Percentiles rank a stretch among this genome's conserved stretches.
These are phyloP conservation scores for Aspergillus fischeri DNA, from an alignment of 2,329 filamentous ascomycete genomes.

Conservation along the genomic window DNA sequence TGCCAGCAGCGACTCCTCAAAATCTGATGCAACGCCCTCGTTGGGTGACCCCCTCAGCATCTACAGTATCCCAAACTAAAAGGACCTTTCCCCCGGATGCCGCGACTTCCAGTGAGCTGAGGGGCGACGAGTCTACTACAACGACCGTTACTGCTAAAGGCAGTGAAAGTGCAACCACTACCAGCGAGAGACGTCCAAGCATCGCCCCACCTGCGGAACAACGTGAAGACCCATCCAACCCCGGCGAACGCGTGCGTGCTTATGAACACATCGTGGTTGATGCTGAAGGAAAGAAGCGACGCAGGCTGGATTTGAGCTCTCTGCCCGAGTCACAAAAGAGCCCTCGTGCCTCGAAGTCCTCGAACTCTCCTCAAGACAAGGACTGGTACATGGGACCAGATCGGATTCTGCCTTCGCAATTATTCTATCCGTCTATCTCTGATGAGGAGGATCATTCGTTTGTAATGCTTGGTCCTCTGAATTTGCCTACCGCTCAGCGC, in stretches of 20 bases:
- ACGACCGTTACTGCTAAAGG: neutral
- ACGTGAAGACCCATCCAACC: neutral
- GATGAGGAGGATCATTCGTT: conserved; percentile 25
- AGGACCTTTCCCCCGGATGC: neutral
- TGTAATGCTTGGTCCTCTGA: conserved; percentile 17
- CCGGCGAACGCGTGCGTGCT: conserved; percentile 7
- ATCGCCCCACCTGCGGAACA: neutral
- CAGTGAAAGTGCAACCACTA: neutral
- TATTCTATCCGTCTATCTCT: conserved; percentile 41
- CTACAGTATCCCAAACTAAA: neutral
- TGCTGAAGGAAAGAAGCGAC: conserved; percentile 26
- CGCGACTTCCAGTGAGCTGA: neutral
- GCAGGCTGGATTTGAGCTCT: conserved; percentile 21
- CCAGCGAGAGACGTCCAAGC: neutral
- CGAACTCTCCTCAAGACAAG: neutral
- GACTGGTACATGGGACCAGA: conserved; percentile 37
- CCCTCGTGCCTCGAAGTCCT: neutral
- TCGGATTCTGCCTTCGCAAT: conserved; percentile 34
- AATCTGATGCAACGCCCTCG: neutral
- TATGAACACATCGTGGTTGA: conserved; percentile 24
- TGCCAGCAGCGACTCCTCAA: neutral
- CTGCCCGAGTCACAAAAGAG: conserved; percentile 1
- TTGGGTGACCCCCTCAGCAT: neutral
- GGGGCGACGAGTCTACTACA: neutral
- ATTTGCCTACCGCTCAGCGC: conserved; percentile 21